Evolutionary conservation across 768 basidiomycete genomes (phyloP), one percentile per base, ranked within the genome.

Genomic region (Lentinula boryana): DNA sequence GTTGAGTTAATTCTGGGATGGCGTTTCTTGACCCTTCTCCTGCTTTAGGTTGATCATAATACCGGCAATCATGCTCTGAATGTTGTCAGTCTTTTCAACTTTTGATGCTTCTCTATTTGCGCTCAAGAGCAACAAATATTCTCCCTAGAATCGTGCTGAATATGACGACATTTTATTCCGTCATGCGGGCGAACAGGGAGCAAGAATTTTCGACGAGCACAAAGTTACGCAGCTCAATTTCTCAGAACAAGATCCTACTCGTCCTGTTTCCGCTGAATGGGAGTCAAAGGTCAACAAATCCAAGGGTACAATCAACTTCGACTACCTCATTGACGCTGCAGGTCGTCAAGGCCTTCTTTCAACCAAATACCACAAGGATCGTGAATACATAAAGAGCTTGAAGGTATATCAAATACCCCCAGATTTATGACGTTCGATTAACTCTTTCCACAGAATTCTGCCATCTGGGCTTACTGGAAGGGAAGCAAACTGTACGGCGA

Each of bases 391-490:
- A 36, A 72, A 78, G 44, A 75, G 76, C 2, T 67, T 88, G 52
- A 77, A 75, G 61, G 52, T 53, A 53, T 10, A 23, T 23, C 5
- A 10, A 32, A 51, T 51, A 8, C 12, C 50, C 27, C 6, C 50
- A 4, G 16, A 51, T 51, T 15, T 2, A 27, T 27, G 27, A 27
- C 27, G 3, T 27, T 27, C 27, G 27, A 27, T 27, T 4, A 13
- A 8, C 36, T 8, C 9, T 38, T 53, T 33, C 3, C 18, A 12
- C 35, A 53, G 52, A 88, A 87, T 62, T 75, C 87, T 15, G 87
- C 87, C 1, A 71, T 79, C 18, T 89, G 87, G 87, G 85, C 84
- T 1, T 89, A 89, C 64, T 89, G 85, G 85, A 75, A 66, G 31
- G 81, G 77, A 2, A 73, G 75, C 5, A 74, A 72, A 1, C 74